Evolutionary conservation across 495 filamentous ascomycete genomes (phyloP), one percentile per base, ranked within the genome.

Genomic region (Cryomyces minteri): DNA sequence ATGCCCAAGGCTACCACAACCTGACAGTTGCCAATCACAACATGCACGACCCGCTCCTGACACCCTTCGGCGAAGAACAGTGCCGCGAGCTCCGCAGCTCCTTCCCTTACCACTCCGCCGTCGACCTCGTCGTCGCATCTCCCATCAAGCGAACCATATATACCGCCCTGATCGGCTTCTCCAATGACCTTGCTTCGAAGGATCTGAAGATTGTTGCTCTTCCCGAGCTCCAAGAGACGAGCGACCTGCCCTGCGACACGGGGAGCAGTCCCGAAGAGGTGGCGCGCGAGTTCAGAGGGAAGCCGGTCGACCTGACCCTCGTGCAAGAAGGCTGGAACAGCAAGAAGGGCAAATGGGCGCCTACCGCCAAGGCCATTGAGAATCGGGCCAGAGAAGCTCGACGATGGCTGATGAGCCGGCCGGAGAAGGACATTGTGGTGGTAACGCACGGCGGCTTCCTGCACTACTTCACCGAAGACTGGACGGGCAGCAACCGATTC

Each of bases 381-480:
- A 61, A 63, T 25, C 67, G 88, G 25, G 81, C 84, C 8, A 66
- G 64, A 31, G 66, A 65, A 5, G 77, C 77, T n/a, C 69, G 88
- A 49, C 51, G 67, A 37, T 92, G 74, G 71, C 56, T 94, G 39
- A 73, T 75, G 51, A 67, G 58, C 31, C 68, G 48, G 65, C 66
- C 62, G 36, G 66, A 71, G 62, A 67, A 67, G 58, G 66, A 66
- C 58, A 75, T 94, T 32, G 77, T 81, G 3, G 67, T 82, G n/a
- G 80, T 86, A 4, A 74, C 78, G 4, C 81, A 86, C 52, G 81
- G 81, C 6, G 76, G 74, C 6, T 76, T 80, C 44, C 51, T 84
- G 40, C 81, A 78, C 57, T 93, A 82, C 51, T 66, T 96, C 43
- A 93, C 85, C 4, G 72, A 86, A 49, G 86, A 94, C 50, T 94